Evolutionary conservation across 1,284 basidiomycete species (phyloP), one percentile per base, ranked within the genome.

Genomic region (Pyrrhoderma lamaoense): DNA sequence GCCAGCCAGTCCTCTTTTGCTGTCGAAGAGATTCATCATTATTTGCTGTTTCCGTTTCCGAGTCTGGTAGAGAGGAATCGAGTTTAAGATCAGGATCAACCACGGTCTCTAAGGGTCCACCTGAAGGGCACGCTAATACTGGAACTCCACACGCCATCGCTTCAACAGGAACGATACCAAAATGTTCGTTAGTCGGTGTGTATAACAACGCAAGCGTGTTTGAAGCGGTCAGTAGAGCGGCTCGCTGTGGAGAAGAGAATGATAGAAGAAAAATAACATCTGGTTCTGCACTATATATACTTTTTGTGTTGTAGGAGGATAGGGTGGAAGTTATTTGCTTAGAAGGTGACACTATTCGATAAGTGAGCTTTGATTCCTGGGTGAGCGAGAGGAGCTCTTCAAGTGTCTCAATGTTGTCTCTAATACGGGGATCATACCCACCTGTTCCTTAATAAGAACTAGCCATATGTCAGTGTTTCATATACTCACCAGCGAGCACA

Each of bases 121-220:
- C 95, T 47, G 79, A 87, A 65, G 93, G 74, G 59, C 87, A 90
- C 0, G 93, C 93, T 4, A 99, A 67, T 0, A 99, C 89, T 0
- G 93, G 93, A 0, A 98, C 65, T 1, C 92, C 90, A 56, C 88
- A 93, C 1, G 85, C 79, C 93, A 98, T 97, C 0, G 83, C 94
- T 66, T 99, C 96, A 3, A 98, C 79, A 0, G 95, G 95, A 0
- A 89, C 94, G 59, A 99, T 98, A 1, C 95, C 95, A 64, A 99
- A 96, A 66, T 99, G 95, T 64, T 99, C 95, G 65, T 96, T 94
- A 1, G 80, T 74, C 0, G 96, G 95, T 0, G 96, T 99, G 66
- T 99, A 99, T 2, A 98, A 75, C 0, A 99, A 73, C 0, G 79
- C 85, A 8, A 79, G 68, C 0, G 89, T 90, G 1, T 75, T 76